Base-by-base conservation (phyloP, 805 yeast genomes). In the Ogataea neopini region DNA sequence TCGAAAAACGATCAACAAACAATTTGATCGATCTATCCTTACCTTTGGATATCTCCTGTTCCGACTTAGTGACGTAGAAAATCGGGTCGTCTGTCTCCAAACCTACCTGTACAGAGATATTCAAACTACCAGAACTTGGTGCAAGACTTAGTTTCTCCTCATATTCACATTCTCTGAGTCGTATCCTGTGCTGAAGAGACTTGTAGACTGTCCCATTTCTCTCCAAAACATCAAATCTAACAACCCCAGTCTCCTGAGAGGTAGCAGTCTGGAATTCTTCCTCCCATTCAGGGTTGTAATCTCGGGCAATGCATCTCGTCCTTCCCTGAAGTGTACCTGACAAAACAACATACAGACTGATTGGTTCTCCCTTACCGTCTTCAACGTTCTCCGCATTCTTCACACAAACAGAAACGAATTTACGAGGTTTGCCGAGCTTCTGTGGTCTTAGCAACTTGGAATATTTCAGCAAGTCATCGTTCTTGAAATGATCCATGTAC, bases 201-300 rank as follows among this genome's bases (percentile, higher is more conserved):
- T 58, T 54, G 50, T 58, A 59, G 5, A 48, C 20, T 6, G 42
- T 36, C 9, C 54, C 54, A 10, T 50, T 46, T n/a, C 45, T 50
- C 40, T 63, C 64, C 19, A 57, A 25, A 7, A 59, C 22, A 9
- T 55, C 61, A 17, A 63, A 37, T 13, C 40, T 34, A 22, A 57
- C 38, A 19, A 43, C 41, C 11, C 48, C 47, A 11, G 39, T 17
- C 25, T 46, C 53, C n/a, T 43, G 45, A 14, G 48, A 42, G 6
- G 57, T 50, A 32, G 51, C 47, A 3, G 52, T 49, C 62, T 89
- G 96, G 62, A 89, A 88, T 47, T 86, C 87, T 68, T 91, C 96
- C 58, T 88, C 87, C 95, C 95, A 92, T 13, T 76, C 79, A 0
- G 97, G 97, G 56, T 82, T 81, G 28, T 77, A 68, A 4, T 83